phyloP scores from a whole-genome alignment of 495 filamentous ascomycete species.

The Aspergillus sclerotioniger region DNA sequence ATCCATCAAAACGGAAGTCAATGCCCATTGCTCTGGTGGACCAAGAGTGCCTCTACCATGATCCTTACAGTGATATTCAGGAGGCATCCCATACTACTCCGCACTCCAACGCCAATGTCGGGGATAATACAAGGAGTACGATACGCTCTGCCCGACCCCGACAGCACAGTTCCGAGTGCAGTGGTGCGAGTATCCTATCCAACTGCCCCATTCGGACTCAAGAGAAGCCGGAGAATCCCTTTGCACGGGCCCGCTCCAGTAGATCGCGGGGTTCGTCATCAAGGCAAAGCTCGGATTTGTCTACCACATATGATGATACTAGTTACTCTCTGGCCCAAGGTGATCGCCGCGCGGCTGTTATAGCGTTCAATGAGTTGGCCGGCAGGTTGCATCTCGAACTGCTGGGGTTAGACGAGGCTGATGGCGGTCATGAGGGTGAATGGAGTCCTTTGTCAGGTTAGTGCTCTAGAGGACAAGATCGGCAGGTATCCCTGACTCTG shows the following conservation, averaged over 20 bases:
- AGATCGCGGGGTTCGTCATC: conserved; percentile 12
- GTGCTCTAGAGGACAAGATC: not conserved
- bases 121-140: conserved; percentile 13
- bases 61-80: conserved; percentile 18
- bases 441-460: not conserved
- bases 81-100: conserved; percentile 11
- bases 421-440: not conserved
- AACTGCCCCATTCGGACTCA: not conserved
- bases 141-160: conserved; percentile 15
- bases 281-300: conserved; percentile 7
- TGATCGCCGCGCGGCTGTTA: conserved; percentile 22
- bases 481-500: not conserved
- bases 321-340: conserved; percentile 17
- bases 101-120: conserved; percentile 27
- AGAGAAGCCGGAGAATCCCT: conserved; percentile 9
- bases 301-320: conserved; percentile 9
- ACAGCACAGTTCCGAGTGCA: conserved; percentile 14
- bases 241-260: conserved; percentile 3
- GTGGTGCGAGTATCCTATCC: not conserved
- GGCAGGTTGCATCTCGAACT: conserved; percentile 21
- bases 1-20: conserved; percentile 25
- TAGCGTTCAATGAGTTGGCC: conserved; percentile 31
- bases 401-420: conserved; percentile 8
- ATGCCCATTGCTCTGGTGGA: conserved; percentile 20
- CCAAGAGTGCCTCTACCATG: conserved; percentile 6